Base-by-base conservation (phyloP, 768 basidiomycete genomes). In the Phaeotremella fagi region DNA sequence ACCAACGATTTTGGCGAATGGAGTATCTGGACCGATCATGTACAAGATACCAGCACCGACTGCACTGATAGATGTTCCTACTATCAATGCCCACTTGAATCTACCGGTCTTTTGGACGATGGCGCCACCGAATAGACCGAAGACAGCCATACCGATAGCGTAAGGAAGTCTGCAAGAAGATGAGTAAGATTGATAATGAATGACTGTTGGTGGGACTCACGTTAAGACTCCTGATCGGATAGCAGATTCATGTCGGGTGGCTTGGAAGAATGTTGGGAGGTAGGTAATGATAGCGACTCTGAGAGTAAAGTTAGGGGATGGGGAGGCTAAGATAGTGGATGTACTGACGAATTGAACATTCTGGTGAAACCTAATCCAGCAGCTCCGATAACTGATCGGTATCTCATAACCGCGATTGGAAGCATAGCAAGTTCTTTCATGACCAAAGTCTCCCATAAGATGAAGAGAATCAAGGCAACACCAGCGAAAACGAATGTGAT, bases 371-470 rank as follows among this genome's bases (percentile, higher is more conserved):
- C 44, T 15, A 53, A n/a, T 12, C 45, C 45, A 5, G 52, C 3
- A 29, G 52, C 16, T 3, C 52, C 52, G 44, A 44, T 35, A 18
- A 53, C 43, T 2, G 52, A 45, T 9, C 52, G 24, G 52, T 46
- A 53, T 7, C 52, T 15, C 4, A 43, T 38, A 3, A 53, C 43
- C 22, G 44, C 23, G 7, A 48, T 18, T 3, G 53, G 53, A 12
- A 54, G 28, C 53, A 54, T 54, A 24, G 46, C 53, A 22, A 48
- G 24, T 26, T 48, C 53, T 42, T 48, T 54, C 53, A 54, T 54
- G 33, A 54, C 45, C 3, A 54, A 45, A 2, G 29, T n/a, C 27
- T 53, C 52, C 52, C 52, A 53, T 20, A 42, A 23, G 5, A 48
- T 12, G 20, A 54, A 36, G 3, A 48, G 31, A 33, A 54, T 54